Conservation (phyloP, 768 basidiomycete species). For the Kwoniella dejecticola region DNA sequence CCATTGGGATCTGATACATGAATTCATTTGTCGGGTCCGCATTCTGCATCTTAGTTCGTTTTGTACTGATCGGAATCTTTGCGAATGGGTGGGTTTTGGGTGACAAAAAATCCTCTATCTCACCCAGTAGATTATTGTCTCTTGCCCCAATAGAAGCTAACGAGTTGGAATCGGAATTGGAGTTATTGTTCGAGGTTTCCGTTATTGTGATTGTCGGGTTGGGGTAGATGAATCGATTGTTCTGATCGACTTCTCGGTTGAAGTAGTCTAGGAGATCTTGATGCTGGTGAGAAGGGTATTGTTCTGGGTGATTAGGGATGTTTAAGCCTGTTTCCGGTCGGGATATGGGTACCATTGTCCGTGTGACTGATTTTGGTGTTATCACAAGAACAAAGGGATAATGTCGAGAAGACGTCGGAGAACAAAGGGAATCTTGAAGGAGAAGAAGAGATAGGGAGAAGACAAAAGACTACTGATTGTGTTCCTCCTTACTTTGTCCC, state of each 20-base stretch:
- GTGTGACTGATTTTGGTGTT: neutral
- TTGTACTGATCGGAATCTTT: conserved; percentile 6
- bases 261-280: neutral
- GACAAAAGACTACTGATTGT: neutral
- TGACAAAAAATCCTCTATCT: conserved; percentile 5
- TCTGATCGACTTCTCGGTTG: neutral
- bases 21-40: conserved; percentile 42
- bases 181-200: conserved; percentile 3
- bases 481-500: neutral
- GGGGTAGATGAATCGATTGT: conserved; percentile 3
- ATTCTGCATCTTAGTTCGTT: conserved; percentile 24
- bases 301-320: conserved; percentile 8
- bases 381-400: conserved; percentile 6
- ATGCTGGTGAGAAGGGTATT: neutral
- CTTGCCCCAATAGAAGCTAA: neutral
- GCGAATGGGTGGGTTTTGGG: conserved; percentile 21
- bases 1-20: conserved; percentile 41
- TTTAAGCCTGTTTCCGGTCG: conserved; percentile 9
- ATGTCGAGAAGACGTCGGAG: neutral
- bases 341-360: conserved; percentile 9
- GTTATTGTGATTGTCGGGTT: neutral
- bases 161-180: neutral
- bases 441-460: neutral
- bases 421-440: conserved; percentile 7
- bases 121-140: neutral